Conservation (phyloP, 176 grass and related monocot genomes). For the Oryza longistaminata region DNA sequence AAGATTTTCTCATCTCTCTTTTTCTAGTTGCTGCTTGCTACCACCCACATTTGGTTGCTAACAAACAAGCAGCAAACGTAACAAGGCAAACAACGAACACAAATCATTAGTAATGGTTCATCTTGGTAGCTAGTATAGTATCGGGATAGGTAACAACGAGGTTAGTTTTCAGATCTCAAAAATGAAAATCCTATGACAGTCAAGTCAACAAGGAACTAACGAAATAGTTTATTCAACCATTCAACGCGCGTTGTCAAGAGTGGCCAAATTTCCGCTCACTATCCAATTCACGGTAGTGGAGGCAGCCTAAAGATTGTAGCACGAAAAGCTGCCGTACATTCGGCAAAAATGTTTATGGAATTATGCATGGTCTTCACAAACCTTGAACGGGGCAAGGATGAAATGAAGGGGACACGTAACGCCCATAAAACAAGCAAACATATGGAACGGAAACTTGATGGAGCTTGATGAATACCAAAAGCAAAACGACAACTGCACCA, state of each 20-base stretch:
- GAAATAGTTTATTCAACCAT: neutral
- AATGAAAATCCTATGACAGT: neutral
- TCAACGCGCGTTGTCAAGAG: neutral
- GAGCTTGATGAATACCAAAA: too few relatives aligned
- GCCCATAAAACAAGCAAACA: too few relatives aligned
- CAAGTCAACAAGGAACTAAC: neutral
- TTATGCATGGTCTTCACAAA: neutral
- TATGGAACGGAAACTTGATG: too few relatives aligned
- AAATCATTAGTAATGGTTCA: neutral
- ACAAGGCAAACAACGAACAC: neutral
- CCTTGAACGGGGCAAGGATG: neutral
- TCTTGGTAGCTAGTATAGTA: neutral
- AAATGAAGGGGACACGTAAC: neutral
- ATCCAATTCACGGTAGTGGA: neutral
- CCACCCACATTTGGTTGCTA: neutral
- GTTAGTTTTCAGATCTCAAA: neutral
- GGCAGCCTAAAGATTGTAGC: neutral
- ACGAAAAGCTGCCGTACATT: slow-evolving; percentile 3
- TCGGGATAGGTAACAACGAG: neutral
- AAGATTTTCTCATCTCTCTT: neutral
- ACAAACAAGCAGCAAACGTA: neutral
- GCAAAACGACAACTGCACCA: neutral
- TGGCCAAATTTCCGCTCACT: neutral
- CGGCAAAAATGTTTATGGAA: neutral
- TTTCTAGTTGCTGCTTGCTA: neutral